These are phyloP conservation scores for Amaranthus hypochondriacus DNA, from an alignment of 148 eudicot genomes.

Conservation along the genomic window DNA sequence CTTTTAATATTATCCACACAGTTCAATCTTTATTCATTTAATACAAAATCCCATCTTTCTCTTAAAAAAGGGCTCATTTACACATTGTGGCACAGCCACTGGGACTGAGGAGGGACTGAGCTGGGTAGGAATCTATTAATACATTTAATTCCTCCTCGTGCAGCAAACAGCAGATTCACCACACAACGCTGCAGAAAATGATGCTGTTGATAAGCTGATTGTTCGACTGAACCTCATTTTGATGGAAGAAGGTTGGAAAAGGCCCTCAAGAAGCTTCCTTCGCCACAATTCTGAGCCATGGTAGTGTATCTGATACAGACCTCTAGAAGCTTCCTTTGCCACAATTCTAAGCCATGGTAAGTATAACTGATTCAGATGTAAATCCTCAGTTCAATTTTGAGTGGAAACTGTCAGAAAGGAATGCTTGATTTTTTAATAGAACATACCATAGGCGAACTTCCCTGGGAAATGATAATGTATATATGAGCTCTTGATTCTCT, in stretches of 20 bases:
- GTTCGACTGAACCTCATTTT: slow-evolving; percentile 62
- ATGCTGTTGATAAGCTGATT: slow-evolving; percentile 49
- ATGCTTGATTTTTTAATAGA: not conserved
- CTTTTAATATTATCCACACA: too few relatives aligned
- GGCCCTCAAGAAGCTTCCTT: slow-evolving; percentile 38
- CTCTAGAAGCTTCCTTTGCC: slow-evolving; percentile 32
- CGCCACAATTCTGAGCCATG: slow-evolving; percentile 66
- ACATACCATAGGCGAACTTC: not conserved
- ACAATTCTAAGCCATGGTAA: slow-evolving; percentile 75
- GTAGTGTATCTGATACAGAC: slow-evolving; percentile 28
- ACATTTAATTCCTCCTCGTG: slow-evolving; percentile 13
- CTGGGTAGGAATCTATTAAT: not conserved
- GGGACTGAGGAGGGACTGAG: too few relatives aligned
- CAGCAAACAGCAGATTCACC: slow-evolving; percentile 33
- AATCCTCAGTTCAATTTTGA: not conserved
- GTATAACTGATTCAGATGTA: slow-evolving; percentile 3
- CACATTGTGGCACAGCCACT: too few relatives aligned
- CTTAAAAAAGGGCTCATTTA: too few relatives aligned
- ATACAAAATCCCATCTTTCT: too few relatives aligned
- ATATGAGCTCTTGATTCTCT: slow-evolving; percentile 14
- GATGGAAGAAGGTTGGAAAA: slow-evolving; percentile 74
- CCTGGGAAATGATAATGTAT: slow-evolving; percentile 9
- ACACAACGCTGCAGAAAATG: slow-evolving; percentile 46
- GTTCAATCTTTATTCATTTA: too few relatives aligned
- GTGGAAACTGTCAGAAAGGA: not conserved